phyloP scores from a whole-genome alignment of 345 rosid genomes.

The Populus tremula region DNA sequence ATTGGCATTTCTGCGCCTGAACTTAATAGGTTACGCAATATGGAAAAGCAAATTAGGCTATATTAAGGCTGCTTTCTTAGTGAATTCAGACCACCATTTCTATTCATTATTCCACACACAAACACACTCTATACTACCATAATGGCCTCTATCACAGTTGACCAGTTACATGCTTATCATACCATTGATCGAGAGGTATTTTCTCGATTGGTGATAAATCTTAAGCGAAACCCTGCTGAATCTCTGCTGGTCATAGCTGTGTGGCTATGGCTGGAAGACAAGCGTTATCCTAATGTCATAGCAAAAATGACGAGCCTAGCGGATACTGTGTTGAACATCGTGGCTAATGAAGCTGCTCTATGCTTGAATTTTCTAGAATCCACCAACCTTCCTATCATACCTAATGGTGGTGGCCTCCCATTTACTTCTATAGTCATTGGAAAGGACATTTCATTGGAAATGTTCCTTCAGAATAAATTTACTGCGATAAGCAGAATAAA shows the following conservation, averaged over 20 bases:
- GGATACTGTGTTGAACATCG: constrained; percentile 19
- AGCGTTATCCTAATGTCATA: constrained; percentile 34
- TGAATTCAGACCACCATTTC: neutral
- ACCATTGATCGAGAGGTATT: constrained; percentile 40
- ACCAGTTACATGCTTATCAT: constrained; percentile 34
- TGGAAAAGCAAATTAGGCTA: neutral
- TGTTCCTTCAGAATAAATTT: constrained; percentile 32
- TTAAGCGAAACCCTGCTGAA: constrained; percentile 31
- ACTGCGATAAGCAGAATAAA: constrained; percentile 41
- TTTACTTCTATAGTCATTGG: constrained; percentile 30
- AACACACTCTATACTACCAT: neutral
- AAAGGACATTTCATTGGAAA: constrained; percentile 16
- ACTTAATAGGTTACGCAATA: neutral
- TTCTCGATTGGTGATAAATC: constrained; percentile 32
- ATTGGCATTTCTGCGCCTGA: neutral
- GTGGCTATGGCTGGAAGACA: constrained; percentile 52
- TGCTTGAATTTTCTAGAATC: constrained; percentile 27
- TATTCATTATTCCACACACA: neutral
- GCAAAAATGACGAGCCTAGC: constrained; percentile 21
- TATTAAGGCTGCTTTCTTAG: neutral
- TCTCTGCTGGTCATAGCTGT: constrained; percentile 37
- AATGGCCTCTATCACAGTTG: constrained; percentile 33
- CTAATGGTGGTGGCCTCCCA: constrained; percentile 14
- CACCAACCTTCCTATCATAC: neutral
- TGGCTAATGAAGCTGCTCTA: constrained; percentile 34